Base-by-base conservation (phyloP, 2,329 filamentous ascomycete genomes). In the Xenoacremonium recifei region DNA sequence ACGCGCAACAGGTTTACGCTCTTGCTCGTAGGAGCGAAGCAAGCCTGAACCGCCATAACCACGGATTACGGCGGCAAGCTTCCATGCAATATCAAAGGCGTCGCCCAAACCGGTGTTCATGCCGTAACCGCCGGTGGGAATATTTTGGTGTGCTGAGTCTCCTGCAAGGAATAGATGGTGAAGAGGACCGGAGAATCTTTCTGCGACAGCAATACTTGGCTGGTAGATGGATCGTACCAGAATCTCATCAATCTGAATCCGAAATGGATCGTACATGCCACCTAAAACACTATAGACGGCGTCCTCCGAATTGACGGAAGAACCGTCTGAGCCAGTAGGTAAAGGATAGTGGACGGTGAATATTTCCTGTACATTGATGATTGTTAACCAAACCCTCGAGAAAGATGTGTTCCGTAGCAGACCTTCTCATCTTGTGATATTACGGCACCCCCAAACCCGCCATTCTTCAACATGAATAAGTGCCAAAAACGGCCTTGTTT, bases 91-190 rank as follows among this genome's bases (percentile, higher is more conserved):
- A 37, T 65, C 61, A 20, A 63, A 49, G 12, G 60, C 55, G 39
- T 67, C 64, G 4, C 61, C 60, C 3, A 66, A 59, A 2, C 61
- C 63, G 1, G 59, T 64, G 45, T 68, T 68, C 60, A 67, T 63
- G 2, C 65, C 65, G 38, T 67, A 63, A 0, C 63, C 65, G 6
- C 65, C 64, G 13, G 54, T 56, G 0, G 65, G 64, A 15, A 54
- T 58, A 40, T 65, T 63, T 4, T 62, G 58, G 31, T 68, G 65
- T 6, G 65, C 65, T 4, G 64, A 58, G 42, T 68, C 65, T 16
- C 65, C 65, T 5, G 62, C 54, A 2, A 63, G 42, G 9, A 63
- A 52, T 2, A 69, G 59, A 5, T 69, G 63, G 4, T 68, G 65
- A 4, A 55, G 54, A 9, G 58, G 57, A n/a, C 6, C 25, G 23